Evolutionary conservation across 257 asterid species (phyloP).

Genomic region (Misopates orontium): DNA sequence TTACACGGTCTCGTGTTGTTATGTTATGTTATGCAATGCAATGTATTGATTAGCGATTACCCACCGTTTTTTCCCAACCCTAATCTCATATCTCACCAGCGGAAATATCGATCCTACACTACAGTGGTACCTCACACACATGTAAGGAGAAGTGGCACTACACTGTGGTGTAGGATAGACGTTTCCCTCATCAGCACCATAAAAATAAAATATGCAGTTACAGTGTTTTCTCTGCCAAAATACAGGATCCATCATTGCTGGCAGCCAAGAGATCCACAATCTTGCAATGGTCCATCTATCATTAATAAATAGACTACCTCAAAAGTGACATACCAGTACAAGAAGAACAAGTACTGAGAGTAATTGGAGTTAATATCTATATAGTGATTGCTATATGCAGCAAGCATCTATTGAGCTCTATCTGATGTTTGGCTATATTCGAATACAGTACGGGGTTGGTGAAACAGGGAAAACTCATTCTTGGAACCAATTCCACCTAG

Average conservation of each 20-base stretch:
- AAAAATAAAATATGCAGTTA: background rate
- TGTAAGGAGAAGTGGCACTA: too few relatives aligned
- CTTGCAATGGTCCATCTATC: conserved; percentile 22
- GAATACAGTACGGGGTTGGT: conserved; percentile 24
- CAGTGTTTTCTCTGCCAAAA: conserved; percentile 7
- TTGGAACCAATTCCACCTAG: background rate
- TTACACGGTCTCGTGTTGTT: too few relatives aligned
- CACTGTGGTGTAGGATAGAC: too few relatives aligned
- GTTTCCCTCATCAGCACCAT: too few relatives aligned
- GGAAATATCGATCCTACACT: too few relatives aligned
- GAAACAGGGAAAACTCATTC: conserved; percentile 21
- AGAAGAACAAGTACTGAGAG: conserved; percentile 23
- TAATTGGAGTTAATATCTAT: conserved; percentile 23
- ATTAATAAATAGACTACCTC: conserved; percentile 27
- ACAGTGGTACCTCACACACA: too few relatives aligned
- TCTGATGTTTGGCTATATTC: conserved; percentile 21
- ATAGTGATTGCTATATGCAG: conserved; percentile 27
- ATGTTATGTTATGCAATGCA: too few relatives aligned
- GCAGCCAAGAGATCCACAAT: background rate
- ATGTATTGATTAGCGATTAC: too few relatives aligned
- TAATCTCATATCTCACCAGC: too few relatives aligned
- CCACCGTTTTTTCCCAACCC: too few relatives aligned
- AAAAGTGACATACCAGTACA: conserved; percentile 21
- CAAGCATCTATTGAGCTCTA: conserved; percentile 22
- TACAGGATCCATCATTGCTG: background rate